Evolutionary conservation across 768 basidiomycete genomes (phyloP), one percentile per base, ranked within the genome.

Genomic region (Lactarius sp.): DNA sequence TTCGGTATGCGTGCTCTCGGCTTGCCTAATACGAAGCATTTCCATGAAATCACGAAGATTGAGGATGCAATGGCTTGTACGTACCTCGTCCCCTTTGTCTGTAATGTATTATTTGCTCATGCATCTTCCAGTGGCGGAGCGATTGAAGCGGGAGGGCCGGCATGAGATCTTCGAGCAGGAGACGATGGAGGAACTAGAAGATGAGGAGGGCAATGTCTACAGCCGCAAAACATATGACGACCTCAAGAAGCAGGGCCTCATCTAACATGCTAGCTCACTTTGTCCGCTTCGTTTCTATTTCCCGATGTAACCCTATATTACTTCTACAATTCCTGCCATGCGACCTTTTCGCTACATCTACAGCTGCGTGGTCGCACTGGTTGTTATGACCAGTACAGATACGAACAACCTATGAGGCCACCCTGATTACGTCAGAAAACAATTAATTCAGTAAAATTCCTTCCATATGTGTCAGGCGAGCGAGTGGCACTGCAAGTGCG

Each of bases 1-100:
- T 98, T 98, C 69, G 97, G 95, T 27, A 97, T 99, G 94, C 88
- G 94, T 53, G 94, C 96, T 12, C 82, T 99, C 34, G 97, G 97
- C 41, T 80, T 99, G 61, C 97, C 97, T 1, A 98, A 98, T 68
- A 98, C 96, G 2, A 98, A 96, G 75, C 97, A 99, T 76, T 99
- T 98, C 80, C 94, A 97, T 72, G 97, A 97, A 75, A 98, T 99
- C 64, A 98, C 94, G 31, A 85, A 88, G 56, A 99, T 99, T 67
- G 91, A 94, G 70, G 97, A 99, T 77, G 97, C 95, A 0, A 84
- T 99, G 60, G 85, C 94, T 37, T 79, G 96, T 98, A 73, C 69
- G 94, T 86, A 34, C 10, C 52, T 34, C 47, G 37, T 57, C 51
- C 7, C 47, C 34, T 65, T 37, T 37, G 27, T 27, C 55, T 9